These are phyloP conservation scores for Aspergillus fijiensis DNA, from an alignment of 2,329 filamentous ascomycete genomes.

Conservation along the genomic window DNA sequence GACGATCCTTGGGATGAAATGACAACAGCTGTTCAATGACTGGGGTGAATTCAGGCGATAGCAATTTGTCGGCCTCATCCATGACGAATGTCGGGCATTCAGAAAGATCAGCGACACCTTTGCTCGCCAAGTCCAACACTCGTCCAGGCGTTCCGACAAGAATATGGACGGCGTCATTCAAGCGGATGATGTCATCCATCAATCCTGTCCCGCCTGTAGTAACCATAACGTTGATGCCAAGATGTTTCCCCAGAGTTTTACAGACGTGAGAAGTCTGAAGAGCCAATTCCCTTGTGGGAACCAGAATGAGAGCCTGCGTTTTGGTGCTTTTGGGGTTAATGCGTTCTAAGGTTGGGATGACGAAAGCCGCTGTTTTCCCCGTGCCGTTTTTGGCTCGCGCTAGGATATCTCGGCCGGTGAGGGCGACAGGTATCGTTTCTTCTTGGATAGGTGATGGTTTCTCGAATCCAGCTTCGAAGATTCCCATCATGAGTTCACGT, in stretches of 20 bases:
- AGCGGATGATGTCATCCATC: conserved; percentile 92
- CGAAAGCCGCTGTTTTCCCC: conserved; percentile 96
- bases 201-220: conserved; percentile 94
- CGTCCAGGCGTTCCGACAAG: conserved; percentile 95
- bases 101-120: conserved; percentile 92
- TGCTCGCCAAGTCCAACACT: conserved; percentile 93
- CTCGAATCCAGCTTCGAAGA: conserved; percentile 98
- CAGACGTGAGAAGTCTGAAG: conserved; percentile 99
- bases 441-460: conserved; percentile 99
- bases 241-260: conserved; percentile 96
- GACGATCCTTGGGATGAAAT: conserved; percentile 94
- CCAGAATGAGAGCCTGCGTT: conserved; percentile 93
- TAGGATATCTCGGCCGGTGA: conserved; percentile 92
- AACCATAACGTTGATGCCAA: conserved; percentile 98
- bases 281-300: conserved; percentile 93
- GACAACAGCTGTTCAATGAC: conserved; percentile 94
- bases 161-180: conserved; percentile 93
- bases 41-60: conserved; percentile 94
- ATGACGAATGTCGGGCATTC: conserved; percentile 98
- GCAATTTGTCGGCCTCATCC: conserved; percentile 97
- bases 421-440: conserved; percentile 94
- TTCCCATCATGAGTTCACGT: conserved; percentile 95
- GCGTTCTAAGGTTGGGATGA: conserved; percentile 90
- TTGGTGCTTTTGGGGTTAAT: conserved; percentile 97
- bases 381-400: conserved; percentile 98